Conservation (phyloP, 306 rosid species). For the Gastrolobium villosum region DNA sequence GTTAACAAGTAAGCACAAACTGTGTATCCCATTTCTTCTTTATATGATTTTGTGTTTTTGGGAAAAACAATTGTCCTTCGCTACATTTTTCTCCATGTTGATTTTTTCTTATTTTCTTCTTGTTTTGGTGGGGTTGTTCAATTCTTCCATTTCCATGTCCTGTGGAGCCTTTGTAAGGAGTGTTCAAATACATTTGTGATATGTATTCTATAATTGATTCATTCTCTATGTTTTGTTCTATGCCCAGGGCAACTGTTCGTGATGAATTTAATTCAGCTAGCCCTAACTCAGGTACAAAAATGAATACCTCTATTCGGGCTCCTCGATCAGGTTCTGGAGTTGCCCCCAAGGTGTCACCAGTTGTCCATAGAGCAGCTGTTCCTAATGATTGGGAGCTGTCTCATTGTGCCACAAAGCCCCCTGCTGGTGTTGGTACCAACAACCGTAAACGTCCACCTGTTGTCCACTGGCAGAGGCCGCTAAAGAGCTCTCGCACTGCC, state of each 20-base stretch:
- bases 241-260: conserved; percentile 78
- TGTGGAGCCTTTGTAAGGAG: conserved; percentile 33
- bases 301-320: conserved; percentile 82
- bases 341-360: conserved; percentile 88
- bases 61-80: conserved; percentile 25
- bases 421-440: conserved; percentile 76
- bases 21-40: conserved; percentile 35
- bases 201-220: conserved; percentile 35
- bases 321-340: conserved; percentile 90
- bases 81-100: conserved; percentile 23
- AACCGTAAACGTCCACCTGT: conserved; percentile 97
- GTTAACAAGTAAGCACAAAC: conserved; percentile 77
- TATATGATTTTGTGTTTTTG: conserved; percentile 35
- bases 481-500: conserved; percentile 96
- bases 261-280: conserved; percentile 87
- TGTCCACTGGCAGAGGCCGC: conserved; percentile 92
- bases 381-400: conserved; percentile 92
- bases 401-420: conserved; percentile 83
- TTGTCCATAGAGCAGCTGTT: conserved; percentile 74
- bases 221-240: conserved; percentile 41
- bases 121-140: conserved; percentile 36
- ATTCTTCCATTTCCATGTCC: conserved; percentile 26
- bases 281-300: conserved; percentile 79
- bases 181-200: conserved; percentile 33
- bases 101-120: conserved; percentile 40